These are phyloP conservation scores for Cymodocea nodosa DNA, from an alignment of 116 monocot genomes.

Conservation along the genomic window DNA sequence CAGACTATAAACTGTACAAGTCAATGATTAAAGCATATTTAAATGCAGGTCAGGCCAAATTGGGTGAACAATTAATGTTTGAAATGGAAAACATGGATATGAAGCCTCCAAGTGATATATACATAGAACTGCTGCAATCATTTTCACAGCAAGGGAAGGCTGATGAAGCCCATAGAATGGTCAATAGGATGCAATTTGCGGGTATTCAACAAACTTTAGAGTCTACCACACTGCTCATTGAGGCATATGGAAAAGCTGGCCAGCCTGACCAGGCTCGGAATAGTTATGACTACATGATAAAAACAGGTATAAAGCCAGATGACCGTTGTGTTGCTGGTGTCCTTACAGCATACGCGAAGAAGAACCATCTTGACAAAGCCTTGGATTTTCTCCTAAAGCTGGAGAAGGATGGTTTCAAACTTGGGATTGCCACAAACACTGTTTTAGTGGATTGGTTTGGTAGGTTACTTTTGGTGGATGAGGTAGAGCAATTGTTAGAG, in stretches of 20 bases:
- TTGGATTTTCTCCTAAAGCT: slow-evolving; percentile 48
- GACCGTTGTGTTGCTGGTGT: slow-evolving; percentile 55
- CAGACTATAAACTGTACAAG: slow-evolving; percentile 44
- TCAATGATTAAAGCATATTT: slow-evolving; percentile 66
- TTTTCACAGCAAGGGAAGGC: slow-evolving; percentile 36
- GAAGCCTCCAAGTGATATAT: slow-evolving; percentile 66
- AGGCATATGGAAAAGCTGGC: slow-evolving; percentile 35
- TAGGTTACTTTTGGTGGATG: slow-evolving; percentile 59
- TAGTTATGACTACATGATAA: slow-evolving; percentile 50
- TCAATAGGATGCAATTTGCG: slow-evolving; percentile 53
- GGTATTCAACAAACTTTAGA: slow-evolving; percentile 49
- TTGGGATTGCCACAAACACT: slow-evolving; percentile 41
- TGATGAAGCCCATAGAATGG: slow-evolving; percentile 44
- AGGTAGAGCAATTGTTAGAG: slow-evolving; percentile 49
- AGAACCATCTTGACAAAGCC: slow-evolving; percentile 73
- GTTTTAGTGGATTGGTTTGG: slow-evolving; percentile 80
- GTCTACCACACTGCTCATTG: slow-evolving; percentile 36
- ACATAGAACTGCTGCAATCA: slow-evolving; percentile 35
- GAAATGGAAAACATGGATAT: slow-evolving; percentile 59
- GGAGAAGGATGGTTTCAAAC: slow-evolving; percentile 67
- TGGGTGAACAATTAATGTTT: slow-evolving; percentile 32
- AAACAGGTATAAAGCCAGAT: slow-evolving; percentile 37
- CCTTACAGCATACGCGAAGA: slow-evolving; percentile 46
- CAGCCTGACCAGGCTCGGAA: slow-evolving; percentile 42
- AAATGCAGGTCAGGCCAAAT: slow-evolving; percentile 45